Percentiles rank a stretch among this genome's conserved stretches.
Conservation (phyloP, 306 rosid genomes). For the Fragaria vesca region DNA sequence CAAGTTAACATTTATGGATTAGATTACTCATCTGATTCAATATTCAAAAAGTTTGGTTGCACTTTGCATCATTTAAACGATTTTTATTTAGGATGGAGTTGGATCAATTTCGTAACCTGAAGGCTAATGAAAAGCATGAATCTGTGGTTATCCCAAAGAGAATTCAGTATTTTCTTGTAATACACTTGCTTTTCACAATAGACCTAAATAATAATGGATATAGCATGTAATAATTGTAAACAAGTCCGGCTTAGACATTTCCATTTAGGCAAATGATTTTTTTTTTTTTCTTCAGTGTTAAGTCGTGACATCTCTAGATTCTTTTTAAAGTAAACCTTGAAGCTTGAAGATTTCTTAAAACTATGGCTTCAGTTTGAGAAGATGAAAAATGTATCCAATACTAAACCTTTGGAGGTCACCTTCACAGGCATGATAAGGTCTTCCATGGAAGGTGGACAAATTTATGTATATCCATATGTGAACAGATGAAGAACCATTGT, state of each 20-base stretch:
- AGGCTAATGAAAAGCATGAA: background rate
- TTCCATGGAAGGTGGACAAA: conserved; percentile 68
- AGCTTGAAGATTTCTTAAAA: conserved; percentile 14
- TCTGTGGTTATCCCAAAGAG: background rate
- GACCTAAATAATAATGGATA: background rate
- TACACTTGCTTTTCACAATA: background rate
- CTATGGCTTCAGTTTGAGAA: conserved; percentile 61
- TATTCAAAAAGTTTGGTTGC: background rate
- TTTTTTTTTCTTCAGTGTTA: background rate
- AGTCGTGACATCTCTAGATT: background rate
- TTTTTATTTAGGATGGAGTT: background rate
- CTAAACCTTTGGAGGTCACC: conserved; percentile 78
- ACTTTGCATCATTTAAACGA: background rate
- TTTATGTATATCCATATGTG: conserved; percentile 60
- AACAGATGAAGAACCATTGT: conserved; percentile 63
- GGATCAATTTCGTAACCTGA: background rate
- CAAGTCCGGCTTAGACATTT: background rate
- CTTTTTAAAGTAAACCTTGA: background rate
- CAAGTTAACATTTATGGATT: background rate
- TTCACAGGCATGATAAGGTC: conserved; percentile 92
- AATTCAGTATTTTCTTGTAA: background rate
- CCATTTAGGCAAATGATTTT: background rate
- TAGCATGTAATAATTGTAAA: conserved; percentile 1
- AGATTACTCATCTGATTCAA: background rate
- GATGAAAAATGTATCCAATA: conserved; percentile 54